Conservation (phyloP, 208 protist species). For the Acanthamoeba lenticulata region DNA sequence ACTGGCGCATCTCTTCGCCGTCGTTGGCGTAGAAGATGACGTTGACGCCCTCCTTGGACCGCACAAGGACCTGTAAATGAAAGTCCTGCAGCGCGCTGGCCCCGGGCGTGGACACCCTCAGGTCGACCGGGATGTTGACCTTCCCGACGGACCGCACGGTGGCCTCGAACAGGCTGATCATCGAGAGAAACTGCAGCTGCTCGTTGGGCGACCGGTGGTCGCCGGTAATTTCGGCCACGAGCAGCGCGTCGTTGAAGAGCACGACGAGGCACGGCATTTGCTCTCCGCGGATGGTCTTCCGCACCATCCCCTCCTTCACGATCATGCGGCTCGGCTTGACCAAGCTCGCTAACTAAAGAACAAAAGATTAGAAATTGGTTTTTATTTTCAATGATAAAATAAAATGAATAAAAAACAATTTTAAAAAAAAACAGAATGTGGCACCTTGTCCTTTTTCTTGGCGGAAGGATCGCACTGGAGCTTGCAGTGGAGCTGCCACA, state of each 20-base stretch:
- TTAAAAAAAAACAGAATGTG: neutral
- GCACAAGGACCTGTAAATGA: neutral
- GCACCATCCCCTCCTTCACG: neutral
- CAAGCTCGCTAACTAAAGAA: neutral
- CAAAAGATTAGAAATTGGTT: neutral
- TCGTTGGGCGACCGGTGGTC: neutral
- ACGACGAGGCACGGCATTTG: neutral
- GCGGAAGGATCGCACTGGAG: neutral
- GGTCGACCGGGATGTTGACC: neutral
- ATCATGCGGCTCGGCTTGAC: neutral
- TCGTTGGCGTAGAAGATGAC: neutral
- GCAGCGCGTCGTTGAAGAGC: conserved; percentile 27
- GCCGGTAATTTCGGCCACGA: neutral
- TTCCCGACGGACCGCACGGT: neutral
- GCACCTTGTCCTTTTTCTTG: conserved; percentile 14
- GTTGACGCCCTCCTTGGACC: neutral
- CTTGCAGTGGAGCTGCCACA: neutral
- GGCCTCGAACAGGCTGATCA: conserved; percentile 22
- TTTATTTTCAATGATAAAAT: neutral
- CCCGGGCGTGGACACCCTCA: neutral
- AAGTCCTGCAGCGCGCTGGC: neutral
- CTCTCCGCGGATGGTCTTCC: neutral
- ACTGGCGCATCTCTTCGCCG: neutral
- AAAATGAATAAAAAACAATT: neutral
- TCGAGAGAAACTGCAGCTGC: neutral